These are phyloP conservation scores for Colletotrichum siamense DNA, from an alignment of 2,329 filamentous ascomycete species.

Conservation along the genomic window DNA sequence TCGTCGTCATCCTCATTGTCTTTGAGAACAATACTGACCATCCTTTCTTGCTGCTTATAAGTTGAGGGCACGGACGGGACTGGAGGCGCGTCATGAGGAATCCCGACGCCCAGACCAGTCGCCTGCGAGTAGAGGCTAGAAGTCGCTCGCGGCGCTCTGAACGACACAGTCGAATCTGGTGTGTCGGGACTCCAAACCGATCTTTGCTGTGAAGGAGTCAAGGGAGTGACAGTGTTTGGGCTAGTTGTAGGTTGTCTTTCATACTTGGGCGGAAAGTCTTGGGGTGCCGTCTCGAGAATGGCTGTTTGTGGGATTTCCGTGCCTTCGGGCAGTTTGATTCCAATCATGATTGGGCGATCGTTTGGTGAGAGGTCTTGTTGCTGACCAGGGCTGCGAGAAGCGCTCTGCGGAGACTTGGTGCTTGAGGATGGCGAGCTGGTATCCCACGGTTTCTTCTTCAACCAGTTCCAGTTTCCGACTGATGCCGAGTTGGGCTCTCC, in stretches of 20 bases:
- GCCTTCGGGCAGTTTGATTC: constrained; percentile 68
- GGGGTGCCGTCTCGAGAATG: constrained; percentile 41
- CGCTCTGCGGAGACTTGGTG: constrained; percentile 25
- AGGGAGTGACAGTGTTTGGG: constrained; percentile 26
- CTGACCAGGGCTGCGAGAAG: constrained; percentile 26
- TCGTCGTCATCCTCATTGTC: constrained; percentile 57
- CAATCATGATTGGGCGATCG: constrained; percentile 76
- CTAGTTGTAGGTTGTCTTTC: constrained; percentile 1
- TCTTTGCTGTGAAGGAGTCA: constrained; percentile 41
- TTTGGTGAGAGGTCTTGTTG: constrained; percentile 66
- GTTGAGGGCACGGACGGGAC: constrained; percentile 62
- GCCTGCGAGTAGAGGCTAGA: constrained; percentile 69
- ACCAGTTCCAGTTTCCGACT: constrained; percentile 63
- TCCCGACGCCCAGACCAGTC: constrained; percentile 39
- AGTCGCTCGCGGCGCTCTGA: constrained; percentile 45
- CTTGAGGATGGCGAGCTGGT: constrained; percentile 24
- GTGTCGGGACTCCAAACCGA: constrained; percentile 69
- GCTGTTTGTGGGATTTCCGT: constrained; percentile 53
- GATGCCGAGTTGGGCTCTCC: constrained; percentile 59
- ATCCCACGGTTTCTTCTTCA: constrained; percentile 46
- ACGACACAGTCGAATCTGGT: constrained; percentile 54
- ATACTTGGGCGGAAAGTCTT: constrained; percentile 29
- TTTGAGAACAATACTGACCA: constrained; percentile 22
- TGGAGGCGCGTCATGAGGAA: constrained; percentile 55
- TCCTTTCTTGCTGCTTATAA: constrained; percentile 41